Percentiles rank a stretch among this genome's conserved stretches.
phyloP scores from a whole-genome alignment of 345 rosid species.

The Syzygium oleosum region DNA sequence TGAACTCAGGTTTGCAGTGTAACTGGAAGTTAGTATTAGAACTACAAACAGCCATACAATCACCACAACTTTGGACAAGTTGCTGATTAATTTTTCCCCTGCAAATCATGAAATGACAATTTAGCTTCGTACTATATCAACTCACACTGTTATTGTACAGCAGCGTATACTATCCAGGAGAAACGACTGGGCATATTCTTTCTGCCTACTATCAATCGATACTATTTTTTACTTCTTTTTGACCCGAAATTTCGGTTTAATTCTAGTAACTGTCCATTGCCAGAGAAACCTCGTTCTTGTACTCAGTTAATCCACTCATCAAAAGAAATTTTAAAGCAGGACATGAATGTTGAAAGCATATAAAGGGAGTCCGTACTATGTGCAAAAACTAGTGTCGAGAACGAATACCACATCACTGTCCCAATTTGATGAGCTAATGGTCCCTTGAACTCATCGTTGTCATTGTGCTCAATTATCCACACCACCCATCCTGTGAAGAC shows the following conservation, averaged over 20 bases:
- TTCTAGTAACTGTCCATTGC: not conserved
- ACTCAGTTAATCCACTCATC: not conserved
- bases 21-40: constrained; percentile 37
- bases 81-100: constrained; percentile 41
- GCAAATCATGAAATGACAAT: not conserved
- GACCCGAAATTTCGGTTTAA: not conserved
- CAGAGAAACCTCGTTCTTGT: not conserved
- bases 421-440: constrained; percentile 26
- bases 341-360: not conserved
- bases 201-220: not conserved
- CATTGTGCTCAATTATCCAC: constrained; percentile 38
- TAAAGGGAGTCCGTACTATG: constrained; percentile 16
- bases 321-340: not conserved
- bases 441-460: constrained; percentile 32
- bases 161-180: not conserved
- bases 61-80: constrained; percentile 34
- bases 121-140: not conserved
- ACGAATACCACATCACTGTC: constrained; percentile 28
- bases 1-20: constrained; percentile 45
- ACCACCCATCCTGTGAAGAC: constrained; percentile 29
- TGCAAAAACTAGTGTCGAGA: constrained; percentile 40
- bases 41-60: constrained; percentile 47
- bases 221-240: not conserved
- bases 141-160: not conserved
- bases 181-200: not conserved